These are phyloP conservation scores for Penicillium olsonii DNA, from an alignment of 2,329 filamentous ascomycete species.

Conservation along the genomic window DNA sequence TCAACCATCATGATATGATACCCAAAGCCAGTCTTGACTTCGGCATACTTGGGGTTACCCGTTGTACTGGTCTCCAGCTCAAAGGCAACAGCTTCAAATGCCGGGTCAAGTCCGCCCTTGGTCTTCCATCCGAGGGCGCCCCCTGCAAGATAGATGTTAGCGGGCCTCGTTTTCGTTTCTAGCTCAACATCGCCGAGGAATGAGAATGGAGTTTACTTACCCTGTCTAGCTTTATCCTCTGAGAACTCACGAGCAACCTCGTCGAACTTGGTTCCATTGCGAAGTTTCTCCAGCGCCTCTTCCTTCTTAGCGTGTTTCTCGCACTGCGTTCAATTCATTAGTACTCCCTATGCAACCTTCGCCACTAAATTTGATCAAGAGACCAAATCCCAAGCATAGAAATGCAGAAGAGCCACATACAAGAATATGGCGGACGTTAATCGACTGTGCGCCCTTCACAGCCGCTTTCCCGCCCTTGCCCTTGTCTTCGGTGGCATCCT, in stretches of 20 bases:
- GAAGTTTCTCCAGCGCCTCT: slow-evolving; percentile 62
- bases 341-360: neutral
- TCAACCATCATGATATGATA: slow-evolving; percentile 71
- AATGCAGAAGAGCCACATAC: slow-evolving; percentile 34
- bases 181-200: neutral
- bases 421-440: slow-evolving; percentile 67
- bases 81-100: slow-evolving; percentile 65
- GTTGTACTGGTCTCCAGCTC: slow-evolving; percentile 63
- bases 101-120: slow-evolving; percentile 56
- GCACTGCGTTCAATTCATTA: slow-evolving; percentile 44
- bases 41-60: slow-evolving; percentile 60
- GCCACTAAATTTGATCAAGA: neutral
- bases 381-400: neutral
- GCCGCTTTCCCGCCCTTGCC: slow-evolving; percentile 36
- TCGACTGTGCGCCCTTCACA: slow-evolving; percentile 62
- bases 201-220: slow-evolving; percentile 28
- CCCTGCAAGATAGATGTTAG: slow-evolving; percentile 41
- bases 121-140: slow-evolving; percentile 66
- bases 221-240: slow-evolving; percentile 65
- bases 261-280: slow-evolving; percentile 63
- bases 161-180: neutral
- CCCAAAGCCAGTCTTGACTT: slow-evolving; percentile 65
- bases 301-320: slow-evolving; percentile 67
- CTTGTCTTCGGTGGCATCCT: slow-evolving; percentile 37
- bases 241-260: slow-evolving; percentile 66